A percentile compares a stretch with the other conserved stretches of the same genome.
Evolutionary conservation across 768 basidiomycete genomes (phyloP).

Genomic region (Suillus discolor): DNA sequence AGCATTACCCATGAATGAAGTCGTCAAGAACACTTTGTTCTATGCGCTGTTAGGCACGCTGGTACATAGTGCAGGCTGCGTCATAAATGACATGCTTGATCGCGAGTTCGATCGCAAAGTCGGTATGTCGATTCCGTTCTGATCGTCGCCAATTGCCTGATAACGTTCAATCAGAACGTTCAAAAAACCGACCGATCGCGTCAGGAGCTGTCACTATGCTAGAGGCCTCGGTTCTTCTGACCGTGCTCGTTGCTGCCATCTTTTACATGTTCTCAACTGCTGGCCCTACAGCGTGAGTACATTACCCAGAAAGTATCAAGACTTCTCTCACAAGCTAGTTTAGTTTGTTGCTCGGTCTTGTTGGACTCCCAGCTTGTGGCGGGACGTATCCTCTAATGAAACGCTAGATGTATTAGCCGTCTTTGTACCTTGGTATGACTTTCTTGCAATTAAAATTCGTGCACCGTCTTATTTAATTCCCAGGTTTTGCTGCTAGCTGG

Average conservation of each 20-base stretch:
- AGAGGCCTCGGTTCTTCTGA: slow-evolving; percentile 42
- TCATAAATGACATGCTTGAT: slow-evolving; percentile 59
- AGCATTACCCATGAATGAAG: not conserved
- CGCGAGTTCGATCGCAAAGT: slow-evolving; percentile 54
- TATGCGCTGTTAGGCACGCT: slow-evolving; percentile 11
- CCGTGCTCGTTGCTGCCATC: slow-evolving; percentile 25
- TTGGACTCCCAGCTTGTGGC: slow-evolving; percentile 23
- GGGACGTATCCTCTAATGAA: slow-evolving; percentile 32
- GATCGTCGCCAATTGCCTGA: not conserved
- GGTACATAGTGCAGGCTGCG: slow-evolving; percentile 52
- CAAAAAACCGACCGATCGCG: slow-evolving; percentile 48
- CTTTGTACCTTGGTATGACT: slow-evolving; percentile 30
- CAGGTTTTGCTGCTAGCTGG: not conserved
- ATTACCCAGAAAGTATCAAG: not conserved
- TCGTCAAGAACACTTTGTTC: not conserved
- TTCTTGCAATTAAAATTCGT: not conserved
- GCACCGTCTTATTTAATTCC: not conserved
- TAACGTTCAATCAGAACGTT: slow-evolving; percentile 41
- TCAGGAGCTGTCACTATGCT: slow-evolving; percentile 50
- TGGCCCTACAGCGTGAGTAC: slow-evolving; percentile 4
- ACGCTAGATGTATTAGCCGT: slow-evolving; percentile 31
- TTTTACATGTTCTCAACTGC: slow-evolving; percentile 17
- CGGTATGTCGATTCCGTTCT: slow-evolving; percentile 36
- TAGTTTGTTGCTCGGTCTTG: slow-evolving; percentile 21
- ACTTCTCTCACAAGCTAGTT: not conserved